These are phyloP conservation scores for Hypericum perforatum DNA, from an alignment of 345 rosid genomes.

Conservation along the genomic window DNA sequence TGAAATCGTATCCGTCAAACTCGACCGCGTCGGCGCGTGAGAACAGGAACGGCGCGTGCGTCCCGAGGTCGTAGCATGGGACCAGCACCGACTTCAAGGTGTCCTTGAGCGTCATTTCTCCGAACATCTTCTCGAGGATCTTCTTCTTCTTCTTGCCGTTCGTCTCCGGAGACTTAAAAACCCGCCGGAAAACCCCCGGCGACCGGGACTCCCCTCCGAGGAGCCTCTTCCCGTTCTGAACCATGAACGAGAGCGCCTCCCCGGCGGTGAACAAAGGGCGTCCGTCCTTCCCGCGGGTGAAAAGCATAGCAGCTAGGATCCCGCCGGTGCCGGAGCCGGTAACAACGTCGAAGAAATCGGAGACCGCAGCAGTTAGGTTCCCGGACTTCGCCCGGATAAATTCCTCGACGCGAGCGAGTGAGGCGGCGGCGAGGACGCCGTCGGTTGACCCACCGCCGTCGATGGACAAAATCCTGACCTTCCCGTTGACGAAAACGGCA, in stretches of 20 bases:
- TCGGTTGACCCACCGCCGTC: conserved; percentile 68
- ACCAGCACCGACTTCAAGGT: conserved; percentile 70
- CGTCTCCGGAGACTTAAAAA: conserved; percentile 28
- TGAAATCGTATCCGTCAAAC: conserved; percentile 74
- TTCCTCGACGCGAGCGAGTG: conserved; percentile 42
- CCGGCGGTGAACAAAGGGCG: conserved; percentile 54
- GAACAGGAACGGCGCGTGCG: conserved; percentile 71
- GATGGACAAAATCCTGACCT: conserved; percentile 72
- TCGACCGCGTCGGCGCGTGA: conserved; percentile 92
- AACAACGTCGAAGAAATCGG: conserved; percentile 74
- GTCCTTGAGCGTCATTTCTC: conserved; percentile 48
- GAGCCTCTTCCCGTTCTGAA: conserved; percentile 24
- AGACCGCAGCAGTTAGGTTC: conserved; percentile 44
- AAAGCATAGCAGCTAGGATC: conserved; percentile 55
- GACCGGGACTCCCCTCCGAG: conserved; percentile 13
- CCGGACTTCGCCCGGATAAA: conserved; percentile 58
- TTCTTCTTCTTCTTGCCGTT: conserved; percentile 18
- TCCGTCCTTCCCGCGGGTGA: conserved; percentile 54
- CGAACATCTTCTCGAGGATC: conserved; percentile 17
- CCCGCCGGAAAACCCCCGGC: conserved; percentile 20
- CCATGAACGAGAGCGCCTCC: conserved; percentile 48
- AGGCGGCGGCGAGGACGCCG: conserved; percentile 63
- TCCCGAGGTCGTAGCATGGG: conserved; percentile 77
- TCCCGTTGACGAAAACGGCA: conserved; percentile 16
- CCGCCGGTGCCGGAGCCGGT: conserved; percentile 86